Conservation (phyloP, 768 basidiomycete species). For the Leucosporidium scottii region DNA sequence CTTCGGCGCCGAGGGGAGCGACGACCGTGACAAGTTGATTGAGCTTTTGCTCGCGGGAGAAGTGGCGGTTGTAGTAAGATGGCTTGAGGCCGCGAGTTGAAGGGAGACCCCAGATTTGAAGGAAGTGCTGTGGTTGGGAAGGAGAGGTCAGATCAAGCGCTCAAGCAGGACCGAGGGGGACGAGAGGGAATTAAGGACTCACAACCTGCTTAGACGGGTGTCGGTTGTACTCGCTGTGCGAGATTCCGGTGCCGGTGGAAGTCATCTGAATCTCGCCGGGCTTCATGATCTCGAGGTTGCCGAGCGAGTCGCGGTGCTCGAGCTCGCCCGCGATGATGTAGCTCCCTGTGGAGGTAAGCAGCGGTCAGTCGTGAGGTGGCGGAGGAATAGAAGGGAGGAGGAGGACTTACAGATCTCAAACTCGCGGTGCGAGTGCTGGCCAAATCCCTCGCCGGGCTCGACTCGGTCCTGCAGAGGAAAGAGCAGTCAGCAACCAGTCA, state of each 20-base stretch:
- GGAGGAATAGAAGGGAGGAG: too few species aligned
- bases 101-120: constrained; percentile 66
- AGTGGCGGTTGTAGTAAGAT: constrained; percentile 77
- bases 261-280: constrained; percentile 83
- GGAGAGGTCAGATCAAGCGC: too few species aligned
- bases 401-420: constrained; percentile 68
- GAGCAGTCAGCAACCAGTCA: too few species aligned
- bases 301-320: constrained; percentile 86
- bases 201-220: not conserved
- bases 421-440: constrained; percentile 51
- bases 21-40: constrained; percentile 68
- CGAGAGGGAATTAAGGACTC: too few species aligned
- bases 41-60: constrained; percentile 71
- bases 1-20: constrained; percentile 56
- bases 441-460: constrained; percentile 67
- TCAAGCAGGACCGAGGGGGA: too few species aligned
- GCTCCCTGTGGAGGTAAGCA: constrained; percentile 41
- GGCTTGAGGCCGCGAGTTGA: constrained; percentile 53
- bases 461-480: constrained; percentile 56
- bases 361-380: not conserved
- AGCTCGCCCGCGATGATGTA: constrained; percentile 73
- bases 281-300: constrained; percentile 78
- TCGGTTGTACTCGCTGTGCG: constrained; percentile 47
- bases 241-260: constrained; percentile 83
- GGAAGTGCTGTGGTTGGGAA: constrained; percentile 46